Evolutionary conservation across 495 filamentous ascomycete species (phyloP).

Genomic region (Elaphomyces granulatus): DNA sequence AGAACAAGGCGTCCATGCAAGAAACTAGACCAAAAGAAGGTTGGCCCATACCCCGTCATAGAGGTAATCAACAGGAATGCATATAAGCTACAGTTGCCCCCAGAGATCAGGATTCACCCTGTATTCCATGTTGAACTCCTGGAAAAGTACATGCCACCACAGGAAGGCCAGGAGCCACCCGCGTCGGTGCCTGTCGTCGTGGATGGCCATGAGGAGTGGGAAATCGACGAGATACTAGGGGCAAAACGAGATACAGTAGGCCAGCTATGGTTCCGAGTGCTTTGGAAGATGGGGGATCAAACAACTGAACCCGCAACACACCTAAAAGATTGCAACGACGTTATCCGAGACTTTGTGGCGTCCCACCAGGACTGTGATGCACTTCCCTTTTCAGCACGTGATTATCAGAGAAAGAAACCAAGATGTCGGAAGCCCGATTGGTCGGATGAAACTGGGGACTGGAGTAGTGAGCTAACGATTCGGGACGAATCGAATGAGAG

Average conservation of each 20-base stretch:
- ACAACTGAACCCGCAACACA: background rate
- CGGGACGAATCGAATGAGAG: too few species aligned
- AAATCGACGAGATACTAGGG: conserved; percentile 6
- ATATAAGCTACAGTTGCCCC: background rate
- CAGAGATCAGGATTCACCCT: background rate
- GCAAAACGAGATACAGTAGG: background rate
- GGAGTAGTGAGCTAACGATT: too few species aligned
- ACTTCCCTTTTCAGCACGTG: background rate
- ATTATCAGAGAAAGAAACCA: too few species aligned
- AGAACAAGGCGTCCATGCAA: background rate
- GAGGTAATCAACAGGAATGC: background rate
- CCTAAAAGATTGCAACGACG: background rate
- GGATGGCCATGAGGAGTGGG: conserved; percentile 32
- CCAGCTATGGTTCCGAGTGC: background rate
- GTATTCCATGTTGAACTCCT: background rate
- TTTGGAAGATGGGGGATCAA: background rate
- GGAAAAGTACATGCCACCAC: background rate
- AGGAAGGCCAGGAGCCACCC: background rate
- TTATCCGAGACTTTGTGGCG: background rate
- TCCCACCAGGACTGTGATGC: background rate
- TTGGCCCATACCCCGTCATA: background rate
- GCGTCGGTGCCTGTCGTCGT: conserved; percentile 7
- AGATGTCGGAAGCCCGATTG: too few species aligned
- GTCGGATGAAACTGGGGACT: too few species aligned
- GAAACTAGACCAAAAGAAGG: background rate